Conservation (phyloP, 2,329 filamentous ascomycete species). For the Xylaria sp. region DNA sequence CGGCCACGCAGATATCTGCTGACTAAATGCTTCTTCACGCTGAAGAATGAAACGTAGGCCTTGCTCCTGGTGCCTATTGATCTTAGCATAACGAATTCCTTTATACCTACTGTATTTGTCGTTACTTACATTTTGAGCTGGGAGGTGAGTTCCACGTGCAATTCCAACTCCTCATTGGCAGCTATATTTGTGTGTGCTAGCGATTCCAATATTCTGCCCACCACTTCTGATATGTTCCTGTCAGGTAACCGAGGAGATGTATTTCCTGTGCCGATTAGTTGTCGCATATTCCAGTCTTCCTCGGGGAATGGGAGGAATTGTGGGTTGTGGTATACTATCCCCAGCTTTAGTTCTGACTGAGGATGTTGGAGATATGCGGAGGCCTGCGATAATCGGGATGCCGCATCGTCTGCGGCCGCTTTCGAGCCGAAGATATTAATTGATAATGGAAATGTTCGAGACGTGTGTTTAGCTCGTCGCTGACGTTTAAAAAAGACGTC, state of each 20-base stretch:
- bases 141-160: background rate
- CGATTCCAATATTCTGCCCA: constrained; percentile 5
- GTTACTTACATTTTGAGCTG: constrained; percentile 6
- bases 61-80: background rate
- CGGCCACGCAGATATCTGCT: background rate
- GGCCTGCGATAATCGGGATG: background rate
- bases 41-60: background rate
- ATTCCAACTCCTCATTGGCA: background rate
- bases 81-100: background rate
- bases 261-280: background rate
- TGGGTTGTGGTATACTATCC: constrained; percentile 4
- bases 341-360: background rate
- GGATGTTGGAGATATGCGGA: constrained; percentile 16
- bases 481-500: background rate
- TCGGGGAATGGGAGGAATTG: constrained; percentile 1
- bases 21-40: background rate
- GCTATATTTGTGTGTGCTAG: background rate
- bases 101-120: background rate
- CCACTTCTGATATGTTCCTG: background rate
- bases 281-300: background rate
- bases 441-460: background rate
- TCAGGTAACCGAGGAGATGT: background rate
- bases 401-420: background rate
- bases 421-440: background rate
- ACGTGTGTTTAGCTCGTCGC: background rate